Evolutionary conservation across 1,139 yeast species (phyloP).

Genomic region (Yamadazyma sp.): DNA sequence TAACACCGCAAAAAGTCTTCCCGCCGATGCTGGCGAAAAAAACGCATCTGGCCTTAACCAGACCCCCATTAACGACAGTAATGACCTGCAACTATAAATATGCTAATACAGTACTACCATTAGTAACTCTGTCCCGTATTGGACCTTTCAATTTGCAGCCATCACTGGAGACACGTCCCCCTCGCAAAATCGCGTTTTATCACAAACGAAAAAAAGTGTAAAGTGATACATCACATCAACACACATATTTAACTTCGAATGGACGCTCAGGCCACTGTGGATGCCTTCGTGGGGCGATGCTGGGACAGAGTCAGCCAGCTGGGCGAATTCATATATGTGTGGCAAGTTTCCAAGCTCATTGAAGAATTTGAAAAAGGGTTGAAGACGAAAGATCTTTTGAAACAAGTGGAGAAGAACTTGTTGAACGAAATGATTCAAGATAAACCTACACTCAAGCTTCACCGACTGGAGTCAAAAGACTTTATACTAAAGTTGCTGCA

Average conservation of each 20-base stretch:
- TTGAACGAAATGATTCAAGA: constrained; percentile 27
- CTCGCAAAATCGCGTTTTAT: neutral
- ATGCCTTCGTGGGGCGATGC: constrained; percentile 25
- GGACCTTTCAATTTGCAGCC: constrained; percentile 3
- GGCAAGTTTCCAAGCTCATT: constrained; percentile 28
- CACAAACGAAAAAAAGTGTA: neutral
- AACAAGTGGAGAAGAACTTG: constrained; percentile 24
- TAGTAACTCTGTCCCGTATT: neutral
- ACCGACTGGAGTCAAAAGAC: constrained; percentile 25
- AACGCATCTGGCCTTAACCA: too few relatives aligned
- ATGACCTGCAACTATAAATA: neutral
- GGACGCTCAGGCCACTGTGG: constrained; percentile 11
- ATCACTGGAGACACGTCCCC: constrained; percentile 4
- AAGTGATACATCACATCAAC: too few relatives aligned
- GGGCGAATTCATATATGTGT: constrained; percentile 25
- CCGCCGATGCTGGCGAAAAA: too few relatives aligned
- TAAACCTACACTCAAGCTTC: constrained; percentile 29
- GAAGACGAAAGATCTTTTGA: constrained; percentile 22
- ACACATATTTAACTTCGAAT: constrained; percentile 3
- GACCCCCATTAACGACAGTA: too few relatives aligned
- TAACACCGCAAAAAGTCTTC: neutral
- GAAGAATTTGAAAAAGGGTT: constrained; percentile 27
- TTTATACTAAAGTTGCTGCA: constrained; percentile 33
- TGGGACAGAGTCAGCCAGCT: constrained; percentile 26
- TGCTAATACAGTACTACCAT: neutral